Evolutionary conservation across 1,284 basidiomycete species (phyloP).

Genomic region (Malassezia restricta): DNA sequence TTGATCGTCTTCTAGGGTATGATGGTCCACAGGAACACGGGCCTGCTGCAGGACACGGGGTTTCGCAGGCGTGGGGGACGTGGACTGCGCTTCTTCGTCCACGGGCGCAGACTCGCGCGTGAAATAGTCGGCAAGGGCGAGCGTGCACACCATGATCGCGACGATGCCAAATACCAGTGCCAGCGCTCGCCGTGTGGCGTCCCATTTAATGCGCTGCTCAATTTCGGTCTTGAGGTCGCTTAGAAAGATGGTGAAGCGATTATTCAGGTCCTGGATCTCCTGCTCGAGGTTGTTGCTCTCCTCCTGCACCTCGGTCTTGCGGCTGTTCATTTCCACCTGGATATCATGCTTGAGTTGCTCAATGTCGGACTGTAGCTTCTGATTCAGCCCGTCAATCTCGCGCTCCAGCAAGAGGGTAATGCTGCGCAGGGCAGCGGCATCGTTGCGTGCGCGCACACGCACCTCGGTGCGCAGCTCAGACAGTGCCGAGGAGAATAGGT

Average conservation of each 20-base stretch:
- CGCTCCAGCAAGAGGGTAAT: constrained; percentile 65
- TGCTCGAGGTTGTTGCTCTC: constrained; percentile 80
- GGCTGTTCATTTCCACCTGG: constrained; percentile 86
- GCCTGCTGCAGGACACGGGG: not conserved
- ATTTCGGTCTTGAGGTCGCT: constrained; percentile 44
- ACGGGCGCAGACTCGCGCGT: constrained; percentile 19
- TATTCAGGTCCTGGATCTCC: constrained; percentile 61
- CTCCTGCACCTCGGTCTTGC: constrained; percentile 81
- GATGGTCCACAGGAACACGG: not conserved
- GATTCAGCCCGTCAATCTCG: constrained; percentile 74
- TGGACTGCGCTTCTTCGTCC: constrained; percentile 9
- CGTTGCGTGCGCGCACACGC: constrained; percentile 69
- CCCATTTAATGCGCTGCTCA: constrained; percentile 46
- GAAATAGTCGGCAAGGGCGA: constrained; percentile 41
- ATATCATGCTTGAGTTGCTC: constrained; percentile 81
- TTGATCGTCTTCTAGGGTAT: not conserved
- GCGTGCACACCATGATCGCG: constrained; percentile 38
- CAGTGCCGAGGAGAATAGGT: constrained; percentile 83
- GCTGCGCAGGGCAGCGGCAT: constrained; percentile 65
- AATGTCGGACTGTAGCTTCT: constrained; percentile 88
- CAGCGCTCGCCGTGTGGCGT: constrained; percentile 38
- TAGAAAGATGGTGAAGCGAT: constrained; percentile 45
- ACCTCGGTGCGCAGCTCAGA: constrained; percentile 81
- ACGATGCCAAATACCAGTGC: constrained; percentile 41
- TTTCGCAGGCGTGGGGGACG: not conserved